Conservation (phyloP, 2,329 filamentous ascomycete genomes). For the Aureobasidium subglaciale region DNA sequence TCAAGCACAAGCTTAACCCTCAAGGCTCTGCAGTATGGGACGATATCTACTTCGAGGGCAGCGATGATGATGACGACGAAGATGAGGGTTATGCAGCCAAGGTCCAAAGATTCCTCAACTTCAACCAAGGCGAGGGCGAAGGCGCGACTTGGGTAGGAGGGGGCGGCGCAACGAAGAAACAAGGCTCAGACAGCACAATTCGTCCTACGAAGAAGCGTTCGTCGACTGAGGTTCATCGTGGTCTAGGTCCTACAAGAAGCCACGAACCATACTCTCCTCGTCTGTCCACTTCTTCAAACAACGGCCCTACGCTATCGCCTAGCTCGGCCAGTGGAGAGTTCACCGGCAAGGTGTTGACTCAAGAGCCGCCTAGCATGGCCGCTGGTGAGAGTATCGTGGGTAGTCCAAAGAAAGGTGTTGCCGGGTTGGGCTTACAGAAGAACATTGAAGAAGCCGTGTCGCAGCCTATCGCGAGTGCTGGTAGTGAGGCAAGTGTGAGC, state of each 20-base stretch:
- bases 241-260: constrained; percentile 17
- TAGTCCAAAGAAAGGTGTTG: constrained; percentile 19
- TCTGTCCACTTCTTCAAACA: constrained; percentile 15
- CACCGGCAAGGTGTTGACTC: background rate
- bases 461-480: background rate
- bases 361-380: constrained; percentile 14
- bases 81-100: constrained; percentile 32
- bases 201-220: constrained; percentile 24
- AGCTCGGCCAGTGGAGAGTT: constrained; percentile 17
- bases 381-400: constrained; percentile 24
- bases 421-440: constrained; percentile 26
- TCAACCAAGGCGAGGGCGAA: background rate
- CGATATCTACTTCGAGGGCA: constrained; percentile 41
- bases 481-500: background rate
- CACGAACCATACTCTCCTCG: constrained; percentile 24
- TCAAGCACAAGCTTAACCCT: constrained; percentile 23
- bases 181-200: background rate
- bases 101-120: background rate
- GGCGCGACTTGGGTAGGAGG: constrained; percentile 6
- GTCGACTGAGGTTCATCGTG: background rate
- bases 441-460: constrained; percentile 25
- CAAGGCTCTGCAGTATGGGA: constrained; percentile 42
- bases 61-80: constrained; percentile 40
- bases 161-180: background rate
- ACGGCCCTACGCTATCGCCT: constrained; percentile 18